Evolutionary conservation across 176 grass and related monocot genomes (phyloP), one percentile per base, ranked within the genome.

Genomic region (Thalia dealbata): DNA sequence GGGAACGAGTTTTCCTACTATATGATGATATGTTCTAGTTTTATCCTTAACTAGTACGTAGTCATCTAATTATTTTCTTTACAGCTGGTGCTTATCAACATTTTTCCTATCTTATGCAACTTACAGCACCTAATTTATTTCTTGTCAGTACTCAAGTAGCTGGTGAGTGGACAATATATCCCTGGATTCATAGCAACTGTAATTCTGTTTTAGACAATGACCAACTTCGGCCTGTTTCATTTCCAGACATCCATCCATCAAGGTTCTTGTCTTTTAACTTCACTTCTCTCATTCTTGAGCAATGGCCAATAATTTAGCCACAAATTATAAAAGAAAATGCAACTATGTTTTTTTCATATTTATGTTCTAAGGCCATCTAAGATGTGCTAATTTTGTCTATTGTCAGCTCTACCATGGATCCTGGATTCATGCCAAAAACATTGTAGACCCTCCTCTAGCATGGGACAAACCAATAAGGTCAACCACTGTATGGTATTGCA

Each of bases 1-100:
- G 90, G 90, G 67, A 99, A 99, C 77, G 95, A 99, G 35, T 99
- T 99, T 64, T 99, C 95, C 55, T 99, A 99, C 91, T 93, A 93
- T 79, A 93, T 93, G 87, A 81, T 99, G 90, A 93, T 93, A 67
- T 99, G 95, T 84, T 99, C 90, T 52, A 93, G 79, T 91, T 99
- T 91, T 80, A 99, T 99, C 80, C 81, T 99, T 71, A 99, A 99
- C 77, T 81, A 88, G 95, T 97, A 92, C 76, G 93, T 63, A 63
- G 7, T 14, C 48, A 64, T 79, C 24, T 70, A 43, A 74, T 71
- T 77, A 43, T 42, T 42, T 30, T 71, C 76, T 58, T 52, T 61
- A 73, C n/a, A 67, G 50, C 56, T 67, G 24, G 24, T 55, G 3
- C 41, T 70, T 2, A 25, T 66, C 13, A 66, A 25, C 24, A 24